These are phyloP conservation scores for Penicillium capsulatum DNA, from an alignment of 2,329 filamentous ascomycete species.

Conservation along the genomic window DNA sequence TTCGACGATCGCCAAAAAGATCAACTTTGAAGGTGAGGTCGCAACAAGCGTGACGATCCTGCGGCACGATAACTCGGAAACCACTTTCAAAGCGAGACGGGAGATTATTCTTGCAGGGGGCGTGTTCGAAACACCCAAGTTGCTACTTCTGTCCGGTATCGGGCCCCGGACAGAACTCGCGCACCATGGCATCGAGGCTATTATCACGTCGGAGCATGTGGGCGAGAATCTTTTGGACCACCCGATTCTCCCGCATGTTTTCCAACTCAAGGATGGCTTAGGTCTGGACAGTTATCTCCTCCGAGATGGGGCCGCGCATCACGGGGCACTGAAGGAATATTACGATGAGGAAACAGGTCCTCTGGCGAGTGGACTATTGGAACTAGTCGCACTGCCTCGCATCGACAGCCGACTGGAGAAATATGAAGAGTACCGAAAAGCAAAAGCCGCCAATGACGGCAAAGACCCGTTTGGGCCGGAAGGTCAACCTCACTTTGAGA, in stretches of 20 bases:
- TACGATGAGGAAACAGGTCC: slow-evolving; percentile 41
- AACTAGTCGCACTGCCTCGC: slow-evolving; percentile 16
- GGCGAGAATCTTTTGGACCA: slow-evolving; percentile 33
- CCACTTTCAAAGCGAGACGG: slow-evolving; percentile 47
- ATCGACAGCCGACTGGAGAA: slow-evolving; percentile 39
- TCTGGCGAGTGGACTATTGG: slow-evolving; percentile 11
- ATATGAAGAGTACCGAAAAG: slow-evolving; percentile 44
- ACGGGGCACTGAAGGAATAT: slow-evolving; percentile 33
- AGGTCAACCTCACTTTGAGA: slow-evolving; percentile 58
- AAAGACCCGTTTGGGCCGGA: slow-evolving; percentile 52
- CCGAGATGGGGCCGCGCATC: slow-evolving; percentile 32
- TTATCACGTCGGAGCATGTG: slow-evolving; percentile 24
- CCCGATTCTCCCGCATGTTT: slow-evolving; percentile 38
- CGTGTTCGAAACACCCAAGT: slow-evolving; percentile 50
- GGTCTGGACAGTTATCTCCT: slow-evolving; percentile 38
- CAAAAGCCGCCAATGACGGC: slow-evolving; percentile 38
- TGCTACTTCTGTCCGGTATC: slow-evolving; percentile 48
- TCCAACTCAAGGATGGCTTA: slow-evolving; percentile 41
- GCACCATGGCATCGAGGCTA: slow-evolving; percentile 23
- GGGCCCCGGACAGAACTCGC: slow-evolving; percentile 34
- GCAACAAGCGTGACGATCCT: slow-evolving; percentile 44
- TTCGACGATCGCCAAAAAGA: slow-evolving; percentile 8
- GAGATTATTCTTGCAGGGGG: slow-evolving; percentile 49
- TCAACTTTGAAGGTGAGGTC: neutral
- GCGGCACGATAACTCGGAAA: neutral